Percentiles rank a stretch among this genome's conserved stretches.
Evolutionary conservation across 345 rosid genomes (phyloP).

Genomic region (Capsella bursapastoris): DNA sequence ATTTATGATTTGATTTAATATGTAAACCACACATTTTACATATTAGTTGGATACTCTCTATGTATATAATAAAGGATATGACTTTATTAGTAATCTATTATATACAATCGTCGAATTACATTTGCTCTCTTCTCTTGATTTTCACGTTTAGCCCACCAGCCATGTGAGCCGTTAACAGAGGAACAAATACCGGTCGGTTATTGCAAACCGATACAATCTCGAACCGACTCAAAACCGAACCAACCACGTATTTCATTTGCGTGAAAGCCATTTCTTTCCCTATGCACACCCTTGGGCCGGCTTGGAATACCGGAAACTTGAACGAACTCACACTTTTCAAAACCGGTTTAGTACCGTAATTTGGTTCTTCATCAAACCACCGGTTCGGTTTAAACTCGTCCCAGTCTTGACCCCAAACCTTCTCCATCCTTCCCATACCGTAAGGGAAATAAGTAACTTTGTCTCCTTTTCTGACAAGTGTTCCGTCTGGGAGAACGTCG

Average conservation of each 20-base stretch:
- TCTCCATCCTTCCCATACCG: slow-evolving; percentile 83
- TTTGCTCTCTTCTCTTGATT: slow-evolving; percentile 47
- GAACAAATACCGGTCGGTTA: slow-evolving; percentile 58
- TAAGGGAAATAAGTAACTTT: slow-evolving; percentile 65
- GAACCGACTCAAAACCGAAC: slow-evolving; percentile 51
- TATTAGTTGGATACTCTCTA: slow-evolving; percentile 26
- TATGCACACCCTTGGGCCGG: slow-evolving; percentile 75
- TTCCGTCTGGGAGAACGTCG: slow-evolving; percentile 74
- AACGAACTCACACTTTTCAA: slow-evolving; percentile 55
- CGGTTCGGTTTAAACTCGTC: slow-evolving; percentile 70
- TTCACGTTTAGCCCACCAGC: slow-evolving; percentile 67
- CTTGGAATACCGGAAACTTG: slow-evolving; percentile 72
- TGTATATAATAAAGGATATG: neutral
- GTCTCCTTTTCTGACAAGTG: slow-evolving; percentile 54
- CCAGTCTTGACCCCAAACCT: slow-evolving; percentile 70
- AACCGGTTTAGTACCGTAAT: slow-evolving; percentile 22
- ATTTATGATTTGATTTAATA: slow-evolving; percentile 1
- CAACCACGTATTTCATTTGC: slow-evolving; percentile 78
- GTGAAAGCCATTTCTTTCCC: slow-evolving; percentile 80
- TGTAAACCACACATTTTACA: slow-evolving; percentile 25
- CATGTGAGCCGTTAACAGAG: slow-evolving; percentile 72
- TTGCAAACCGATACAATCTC: slow-evolving; percentile 46
- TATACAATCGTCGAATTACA: neutral
- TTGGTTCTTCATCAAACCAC: slow-evolving; percentile 45
- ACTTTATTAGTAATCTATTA: slow-evolving; percentile 7